Base-by-base conservation (phyloP, 805 yeast species). In the Candida methanosorbosa region DNA sequence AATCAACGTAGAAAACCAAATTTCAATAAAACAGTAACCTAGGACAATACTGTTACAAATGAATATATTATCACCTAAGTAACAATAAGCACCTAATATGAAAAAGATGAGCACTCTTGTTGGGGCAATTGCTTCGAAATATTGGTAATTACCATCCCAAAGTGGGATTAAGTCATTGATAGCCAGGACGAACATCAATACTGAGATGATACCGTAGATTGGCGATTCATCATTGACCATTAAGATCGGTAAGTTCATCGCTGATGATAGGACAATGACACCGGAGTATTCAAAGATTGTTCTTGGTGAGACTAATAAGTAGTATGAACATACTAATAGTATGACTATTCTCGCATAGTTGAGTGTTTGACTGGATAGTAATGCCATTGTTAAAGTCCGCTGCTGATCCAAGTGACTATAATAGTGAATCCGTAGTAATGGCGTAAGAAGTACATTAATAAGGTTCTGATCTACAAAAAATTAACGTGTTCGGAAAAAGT, bases 1-100 rank as follows among this genome's bases (percentile, higher is more conserved):
- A 23, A 78, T 65, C 42, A 81, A 57, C 38, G 78, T 74, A 46
- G 78, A 75, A 47, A 75, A 62, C 86, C 88, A 81, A 22, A 80
- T 67, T 52, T 81, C 92, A 41, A 72, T 47, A 41, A 81, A 78
- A 21, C 74, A 54, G 48, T 69, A 78, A 5, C 69, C 59, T 42
- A 81, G 78, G 4, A 78, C 71, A 30, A 75, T 58, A 48, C 75
- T 77, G 56, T 80, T 80, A 48, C 80, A 74, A n/a, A 80, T 38
- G 18, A 58, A 52, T 16, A 66, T 63, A 29, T 59, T 52, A n/a
- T 57, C 57, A 36, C 67, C 66, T 28, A 68, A 35, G 46, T 74
- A 76, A 18, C 77, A 55, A 42, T 64, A 66, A 4, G 64, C 64
- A 7, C 73, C 75, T 25, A 78, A 43, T 0, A 51, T 45, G 44